A percentile compares a stretch with the other conserved stretches of the same genome.
phyloP scores from a whole-genome alignment of 139 green algal species.

The Chlamydomonas sp. region DNA sequence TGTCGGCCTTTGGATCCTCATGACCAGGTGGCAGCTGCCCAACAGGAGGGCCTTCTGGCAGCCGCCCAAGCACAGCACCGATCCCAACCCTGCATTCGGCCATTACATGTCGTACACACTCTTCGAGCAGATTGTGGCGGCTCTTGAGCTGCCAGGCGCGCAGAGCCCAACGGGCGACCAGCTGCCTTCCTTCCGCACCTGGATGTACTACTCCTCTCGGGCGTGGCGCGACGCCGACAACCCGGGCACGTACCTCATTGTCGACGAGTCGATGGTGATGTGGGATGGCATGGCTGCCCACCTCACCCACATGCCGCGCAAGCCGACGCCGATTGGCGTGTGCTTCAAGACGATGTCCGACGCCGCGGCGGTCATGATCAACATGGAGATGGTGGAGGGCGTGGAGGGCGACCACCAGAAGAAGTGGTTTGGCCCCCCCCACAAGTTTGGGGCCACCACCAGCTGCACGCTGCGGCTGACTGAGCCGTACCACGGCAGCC shows the following conservation, averaged over 20 bases:
- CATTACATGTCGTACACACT: background rate
- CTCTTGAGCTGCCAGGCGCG: background rate
- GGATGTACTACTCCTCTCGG: background rate
- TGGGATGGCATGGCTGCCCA: background rate
- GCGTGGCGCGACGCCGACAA: background rate
- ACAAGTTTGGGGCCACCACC: background rate
- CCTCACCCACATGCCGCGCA: constrained; percentile 3
- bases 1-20: no score
- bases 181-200: background rate
- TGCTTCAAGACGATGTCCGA: background rate
- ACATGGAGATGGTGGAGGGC: background rate
- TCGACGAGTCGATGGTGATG: background rate
- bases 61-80: background rate
- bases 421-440: background rate
- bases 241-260: background rate
- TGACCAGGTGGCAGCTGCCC: background rate
- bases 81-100: background rate
- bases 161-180: background rate
- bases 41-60: background rate
- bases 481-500: background rate
- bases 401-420: background rate
- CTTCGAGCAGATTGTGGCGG: background rate
- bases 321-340: constrained; percentile 1
- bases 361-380: background rate
- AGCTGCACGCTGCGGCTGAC: background rate